These are phyloP conservation scores for Pyricularia sp. DNA, from an alignment of 2,329 filamentous ascomycete species.

Conservation along the genomic window DNA sequence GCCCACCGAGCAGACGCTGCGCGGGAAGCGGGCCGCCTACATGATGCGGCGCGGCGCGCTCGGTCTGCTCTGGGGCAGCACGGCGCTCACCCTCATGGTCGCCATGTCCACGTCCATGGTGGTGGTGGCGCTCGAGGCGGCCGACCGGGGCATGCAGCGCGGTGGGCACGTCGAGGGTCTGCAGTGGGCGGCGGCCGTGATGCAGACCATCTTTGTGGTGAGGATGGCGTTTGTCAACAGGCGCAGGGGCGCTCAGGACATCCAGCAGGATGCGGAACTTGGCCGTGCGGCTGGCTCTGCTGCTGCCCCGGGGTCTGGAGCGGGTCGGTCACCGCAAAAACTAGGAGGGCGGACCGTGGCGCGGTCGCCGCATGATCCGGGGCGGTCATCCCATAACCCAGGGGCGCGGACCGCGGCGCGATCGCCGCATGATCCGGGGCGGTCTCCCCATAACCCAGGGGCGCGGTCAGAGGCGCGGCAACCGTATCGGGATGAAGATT, in stretches of 20 bases:
- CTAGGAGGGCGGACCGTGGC: no score
- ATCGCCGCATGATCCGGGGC: no score
- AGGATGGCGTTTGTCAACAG: background rate
- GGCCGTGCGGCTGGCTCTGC: no score
- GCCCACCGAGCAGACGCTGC: background rate
- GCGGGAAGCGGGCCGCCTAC: background rate
- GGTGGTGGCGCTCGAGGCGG: slow-evolving; percentile 3
- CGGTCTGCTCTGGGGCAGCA: slow-evolving; percentile 1
- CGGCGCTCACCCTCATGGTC: background rate
- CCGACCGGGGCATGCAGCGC: background rate
- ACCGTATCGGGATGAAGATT: no score
- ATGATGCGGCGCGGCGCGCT: background rate
- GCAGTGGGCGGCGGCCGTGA: background rate
- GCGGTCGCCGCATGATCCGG: no score
- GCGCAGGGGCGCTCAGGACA: background rate
- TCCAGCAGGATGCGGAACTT: background rate
- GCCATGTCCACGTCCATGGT: background rate
- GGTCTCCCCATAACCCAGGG: no score
- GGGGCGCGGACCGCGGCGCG: no score
- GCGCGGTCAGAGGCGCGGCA: no score
- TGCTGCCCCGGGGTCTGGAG: no score
- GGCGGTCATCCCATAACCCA: no score
- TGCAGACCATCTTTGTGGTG: background rate
- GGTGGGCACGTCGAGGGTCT: slow-evolving; percentile 4
- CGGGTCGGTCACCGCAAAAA: no score